These are phyloP conservation scores for Gracilariopsis chorda DNA, from an alignment of 23 red algal species.

Conservation along the genomic window DNA sequence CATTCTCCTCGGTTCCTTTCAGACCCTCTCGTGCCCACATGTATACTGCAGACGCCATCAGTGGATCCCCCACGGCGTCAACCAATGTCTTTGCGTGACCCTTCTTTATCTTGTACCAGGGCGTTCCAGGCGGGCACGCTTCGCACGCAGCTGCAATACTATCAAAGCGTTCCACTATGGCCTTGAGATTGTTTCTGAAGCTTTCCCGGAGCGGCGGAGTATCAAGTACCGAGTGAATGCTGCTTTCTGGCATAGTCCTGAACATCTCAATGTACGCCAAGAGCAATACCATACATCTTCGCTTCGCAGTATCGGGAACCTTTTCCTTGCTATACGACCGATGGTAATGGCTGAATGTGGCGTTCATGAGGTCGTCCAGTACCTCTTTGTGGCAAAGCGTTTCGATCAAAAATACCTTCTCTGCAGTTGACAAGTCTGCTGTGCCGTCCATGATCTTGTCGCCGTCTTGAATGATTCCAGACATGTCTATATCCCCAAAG, in stretches of 20 bases:
- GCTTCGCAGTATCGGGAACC: background rate
- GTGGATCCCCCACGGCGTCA: background rate
- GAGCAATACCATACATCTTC: constrained; percentile 23
- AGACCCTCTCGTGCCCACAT: constrained; percentile 53
- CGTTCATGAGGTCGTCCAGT: constrained; percentile 27
- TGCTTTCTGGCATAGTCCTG: background rate
- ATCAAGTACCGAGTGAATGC: background rate
- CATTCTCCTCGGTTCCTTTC: constrained; percentile 4
- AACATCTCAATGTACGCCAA: constrained; percentile 21
- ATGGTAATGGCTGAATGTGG: constrained; percentile 32
- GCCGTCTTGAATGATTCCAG: background rate
- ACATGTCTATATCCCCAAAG: background rate
- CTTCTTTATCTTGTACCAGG: constrained; percentile 32
- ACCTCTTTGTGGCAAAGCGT: constrained; percentile 35
- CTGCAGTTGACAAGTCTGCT: background rate
- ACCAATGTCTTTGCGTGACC: background rate
- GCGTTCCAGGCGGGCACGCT: background rate
- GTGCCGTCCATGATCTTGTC: background rate
- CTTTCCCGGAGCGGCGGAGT: background rate
- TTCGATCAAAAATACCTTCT: constrained; percentile 14
- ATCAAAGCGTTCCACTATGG: background rate
- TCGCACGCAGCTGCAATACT: constrained; percentile 16
- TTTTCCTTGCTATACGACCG: constrained; percentile 1
- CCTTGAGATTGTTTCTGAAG: constrained; percentile 10
- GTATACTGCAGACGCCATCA: constrained; percentile 15